Evolutionary conservation across 129 eudicot genomes (phyloP).

Genomic region (Flaveria bidentis): DNA sequence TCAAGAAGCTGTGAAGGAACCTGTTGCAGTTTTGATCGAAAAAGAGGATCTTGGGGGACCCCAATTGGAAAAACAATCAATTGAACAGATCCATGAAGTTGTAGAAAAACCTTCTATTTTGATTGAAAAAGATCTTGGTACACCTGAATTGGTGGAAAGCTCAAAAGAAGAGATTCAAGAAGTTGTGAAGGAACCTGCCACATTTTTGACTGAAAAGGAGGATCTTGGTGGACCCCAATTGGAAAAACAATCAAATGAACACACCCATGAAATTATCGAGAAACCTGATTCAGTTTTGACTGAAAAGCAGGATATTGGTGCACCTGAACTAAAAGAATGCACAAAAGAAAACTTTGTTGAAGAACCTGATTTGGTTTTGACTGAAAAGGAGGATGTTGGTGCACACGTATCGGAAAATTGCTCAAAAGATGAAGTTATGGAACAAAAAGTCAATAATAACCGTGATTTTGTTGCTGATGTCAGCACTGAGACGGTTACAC

Average conservation of each 20-base stretch:
- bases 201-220: slow-evolving; percentile 12
- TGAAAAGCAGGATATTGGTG: slow-evolving; percentile 5
- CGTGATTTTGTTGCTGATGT: slow-evolving; percentile 16
- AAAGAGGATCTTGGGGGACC: slow-evolving; percentile 22
- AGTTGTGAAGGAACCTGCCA: neutral
- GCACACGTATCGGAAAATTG: slow-evolving; percentile 8
- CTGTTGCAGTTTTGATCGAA: slow-evolving; percentile 8
- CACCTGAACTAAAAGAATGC: neutral
- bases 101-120: slow-evolving; percentile 10
- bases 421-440: slow-evolving; percentile 22
- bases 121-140: slow-evolving; percentile 8
- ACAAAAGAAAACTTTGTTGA: slow-evolving; percentile 12
- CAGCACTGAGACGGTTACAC: neutral
- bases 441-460: slow-evolving; percentile 8
- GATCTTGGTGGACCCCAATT: slow-evolving; percentile 25
- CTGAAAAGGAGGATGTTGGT: slow-evolving; percentile 28
- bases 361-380: slow-evolving; percentile 18
- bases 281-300: slow-evolving; percentile 4
- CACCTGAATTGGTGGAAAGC: neutral
- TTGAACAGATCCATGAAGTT: slow-evolving; percentile 12
- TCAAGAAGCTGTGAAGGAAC: slow-evolving; percentile 25
- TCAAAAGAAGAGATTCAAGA: slow-evolving; percentile 24
- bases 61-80: slow-evolving; percentile 2
- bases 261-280: slow-evolving; percentile 12
- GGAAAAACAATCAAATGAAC: slow-evolving; percentile 17